A percentile compares a stretch with the other conserved stretches of the same genome.
These are phyloP conservation scores for Tillandsia fasciculata DNA, from an alignment of 176 grass and related monocot genomes.

Conservation along the genomic window DNA sequence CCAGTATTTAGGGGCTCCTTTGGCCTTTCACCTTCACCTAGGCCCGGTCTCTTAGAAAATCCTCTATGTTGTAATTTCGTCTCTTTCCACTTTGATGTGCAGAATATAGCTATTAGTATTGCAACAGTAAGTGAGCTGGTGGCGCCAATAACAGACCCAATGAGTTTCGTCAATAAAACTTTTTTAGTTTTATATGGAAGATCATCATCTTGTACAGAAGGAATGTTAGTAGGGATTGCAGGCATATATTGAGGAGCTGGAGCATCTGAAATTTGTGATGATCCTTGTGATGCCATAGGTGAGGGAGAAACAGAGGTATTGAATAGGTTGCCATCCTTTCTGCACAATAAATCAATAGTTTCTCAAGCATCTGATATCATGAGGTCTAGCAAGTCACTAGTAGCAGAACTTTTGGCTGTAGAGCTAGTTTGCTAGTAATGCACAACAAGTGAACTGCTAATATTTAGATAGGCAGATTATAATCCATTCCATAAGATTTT, in stretches of 20 bases:
- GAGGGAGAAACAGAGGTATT: slow-evolving; percentile 22
- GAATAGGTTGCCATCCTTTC: slow-evolving; percentile 42
- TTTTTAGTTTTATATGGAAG: slow-evolving; percentile 8
- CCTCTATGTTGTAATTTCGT: background rate
- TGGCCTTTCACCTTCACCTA: background rate
- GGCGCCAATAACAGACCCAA: slow-evolving; percentile 23
- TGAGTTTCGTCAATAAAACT: slow-evolving; percentile 25
- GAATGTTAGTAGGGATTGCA: slow-evolving; percentile 6
- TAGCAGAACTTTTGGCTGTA: background rate
- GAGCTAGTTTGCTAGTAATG: background rate
- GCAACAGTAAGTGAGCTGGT: slow-evolving; percentile 22
- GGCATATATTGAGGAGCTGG: slow-evolving; percentile 14
- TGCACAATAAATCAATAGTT: slow-evolving; percentile 17
- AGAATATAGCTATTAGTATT: slow-evolving; percentile 6
- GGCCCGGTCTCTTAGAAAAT: background rate
- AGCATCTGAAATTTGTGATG: background rate
- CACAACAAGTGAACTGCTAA: background rate
- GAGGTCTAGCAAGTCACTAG: background rate
- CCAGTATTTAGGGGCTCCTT: slow-evolving; percentile 9
- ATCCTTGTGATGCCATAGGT: slow-evolving; percentile 14
- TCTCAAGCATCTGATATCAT: background rate
- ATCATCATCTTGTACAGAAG: background rate
- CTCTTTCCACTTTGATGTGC: slow-evolving; percentile 15
- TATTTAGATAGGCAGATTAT: background rate
- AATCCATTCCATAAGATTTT: background rate